These are phyloP conservation scores for Capsicum chinense DNA, from an alignment of 257 asterid genomes.

Conservation along the genomic window DNA sequence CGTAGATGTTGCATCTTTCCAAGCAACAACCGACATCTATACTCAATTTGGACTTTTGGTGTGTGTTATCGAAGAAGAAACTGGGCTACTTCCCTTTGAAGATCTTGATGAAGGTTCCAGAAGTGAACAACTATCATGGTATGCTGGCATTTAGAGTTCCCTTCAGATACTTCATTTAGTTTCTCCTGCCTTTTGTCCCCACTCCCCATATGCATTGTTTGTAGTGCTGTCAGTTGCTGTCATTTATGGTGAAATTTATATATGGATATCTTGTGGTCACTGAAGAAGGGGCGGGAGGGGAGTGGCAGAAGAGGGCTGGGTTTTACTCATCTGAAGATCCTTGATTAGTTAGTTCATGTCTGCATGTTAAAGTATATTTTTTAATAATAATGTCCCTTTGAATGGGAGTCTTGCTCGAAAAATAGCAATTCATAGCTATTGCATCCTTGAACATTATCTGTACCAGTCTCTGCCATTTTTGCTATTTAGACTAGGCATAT, in stretches of 20 bases:
- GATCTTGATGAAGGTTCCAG: conserved; percentile 53
- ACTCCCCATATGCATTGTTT: neutral
- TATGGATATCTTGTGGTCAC: conserved; percentile 15
- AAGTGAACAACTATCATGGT: conserved; percentile 64
- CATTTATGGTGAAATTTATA: conserved; percentile 10
- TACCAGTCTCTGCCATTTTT: neutral
- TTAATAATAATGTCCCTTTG: neutral
- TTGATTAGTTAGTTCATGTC: neutral
- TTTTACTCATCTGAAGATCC: conserved; percentile 24
- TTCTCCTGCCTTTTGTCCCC: conserved; percentile 8
- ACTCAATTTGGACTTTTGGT: conserved; percentile 83
- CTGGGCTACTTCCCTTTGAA: conserved; percentile 49
- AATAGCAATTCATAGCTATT: conserved; percentile 18
- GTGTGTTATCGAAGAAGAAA: conserved; percentile 63
- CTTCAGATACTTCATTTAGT: neutral
- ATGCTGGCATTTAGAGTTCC: conserved; percentile 32
- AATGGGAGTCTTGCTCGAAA: neutral
- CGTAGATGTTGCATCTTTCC: conserved; percentile 90
- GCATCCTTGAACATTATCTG: neutral
- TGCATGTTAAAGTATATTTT: neutral
- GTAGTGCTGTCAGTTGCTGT: neutral
- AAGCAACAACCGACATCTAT: conserved; percentile 67
- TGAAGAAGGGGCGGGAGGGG: neutral
- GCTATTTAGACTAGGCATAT: neutral
- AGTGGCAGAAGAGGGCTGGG: neutral